These are phyloP conservation scores for Biscutella laevigata DNA, from an alignment of 441 rosid species.

Conservation along the genomic window DNA sequence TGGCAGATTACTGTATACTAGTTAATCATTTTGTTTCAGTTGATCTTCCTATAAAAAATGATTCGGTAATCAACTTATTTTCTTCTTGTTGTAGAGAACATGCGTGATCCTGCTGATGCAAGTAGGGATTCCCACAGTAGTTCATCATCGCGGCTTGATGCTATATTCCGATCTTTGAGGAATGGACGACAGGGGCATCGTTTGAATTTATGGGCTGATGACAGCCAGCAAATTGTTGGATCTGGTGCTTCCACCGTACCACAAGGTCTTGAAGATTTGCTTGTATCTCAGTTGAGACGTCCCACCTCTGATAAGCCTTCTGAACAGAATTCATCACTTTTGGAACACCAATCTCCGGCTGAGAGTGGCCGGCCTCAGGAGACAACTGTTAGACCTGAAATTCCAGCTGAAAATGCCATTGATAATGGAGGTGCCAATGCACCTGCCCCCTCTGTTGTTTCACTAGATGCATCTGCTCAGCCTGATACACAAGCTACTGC, in stretches of 20 bases:
- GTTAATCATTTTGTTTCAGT: background rate
- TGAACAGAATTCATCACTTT: constrained; percentile 40
- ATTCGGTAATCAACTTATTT: constrained; percentile 1
- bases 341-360: constrained; percentile 45
- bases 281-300: constrained; percentile 80
- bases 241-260: constrained; percentile 67
- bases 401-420: constrained; percentile 41
- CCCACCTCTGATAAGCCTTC: constrained; percentile 57
- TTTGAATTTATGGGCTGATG: constrained; percentile 90
- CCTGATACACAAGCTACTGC: constrained; percentile 42
- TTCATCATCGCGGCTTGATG: constrained; percentile 56
- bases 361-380: constrained; percentile 43
- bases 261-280: constrained; percentile 89
- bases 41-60: background rate
- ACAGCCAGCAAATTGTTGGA: constrained; percentile 72
- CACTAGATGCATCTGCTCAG: constrained; percentile 39
- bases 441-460: constrained; percentile 36
- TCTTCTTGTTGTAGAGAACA: constrained; percentile 38
- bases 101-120: constrained; percentile 38
- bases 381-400: constrained; percentile 37
- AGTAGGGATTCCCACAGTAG: constrained; percentile 50
- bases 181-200: constrained; percentile 90
- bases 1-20: background rate
- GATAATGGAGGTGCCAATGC: constrained; percentile 39
- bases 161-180: constrained; percentile 85